Evolutionary conservation across 139 green algal species (phyloP), one percentile per base, ranked within the genome.

Genomic region (Volvox africanus): DNA sequence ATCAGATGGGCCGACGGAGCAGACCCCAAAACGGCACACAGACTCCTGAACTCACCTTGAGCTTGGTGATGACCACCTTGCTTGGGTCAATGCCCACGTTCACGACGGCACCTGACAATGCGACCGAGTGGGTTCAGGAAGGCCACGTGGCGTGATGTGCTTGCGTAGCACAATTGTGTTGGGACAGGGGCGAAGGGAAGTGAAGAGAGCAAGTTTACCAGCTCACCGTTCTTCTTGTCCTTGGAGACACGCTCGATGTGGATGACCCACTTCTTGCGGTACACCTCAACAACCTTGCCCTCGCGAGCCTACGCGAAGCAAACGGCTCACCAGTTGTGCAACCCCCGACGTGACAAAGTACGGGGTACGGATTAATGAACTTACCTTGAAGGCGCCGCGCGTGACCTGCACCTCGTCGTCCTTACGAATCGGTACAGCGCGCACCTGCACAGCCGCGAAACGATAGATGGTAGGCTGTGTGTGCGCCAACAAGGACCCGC

Each of bases 241-340:
- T 98, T 94, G 21, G 97, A 99, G 93, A 99, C 97, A 86, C 98
- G 95, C 95, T 99, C 98, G 77, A 99, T 97, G 94, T 99, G 98
- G 94, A 99, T 99, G 55, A 99, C 97, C 98, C 98, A 99, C 96
- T 99, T 99, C 87, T 97, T 97, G 88, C 98, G 95, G 97, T 99
- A 99, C 62, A 99, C 98, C 90, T 97, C 93, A 20, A 98, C 95
- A 12, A 99, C 97, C 96, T 99, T 99, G 91, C 98, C 98, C 93
- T 99, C 98, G 67, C 98, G 96, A 83, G 96, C 96, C 96, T 98
- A 89, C 92, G 92, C 20, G 28, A 13, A 26, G 75, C 1, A 44
- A 44, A 18, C 22, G 16, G 26, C 73, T 6, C 28, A 32, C 26
- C 73, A 80, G 73, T 35, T 36, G 28, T 22, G 13, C 73, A 36